Conservation (phyloP, 306 rosid genomes). For the Cucurbita argyrosperma region DNA sequence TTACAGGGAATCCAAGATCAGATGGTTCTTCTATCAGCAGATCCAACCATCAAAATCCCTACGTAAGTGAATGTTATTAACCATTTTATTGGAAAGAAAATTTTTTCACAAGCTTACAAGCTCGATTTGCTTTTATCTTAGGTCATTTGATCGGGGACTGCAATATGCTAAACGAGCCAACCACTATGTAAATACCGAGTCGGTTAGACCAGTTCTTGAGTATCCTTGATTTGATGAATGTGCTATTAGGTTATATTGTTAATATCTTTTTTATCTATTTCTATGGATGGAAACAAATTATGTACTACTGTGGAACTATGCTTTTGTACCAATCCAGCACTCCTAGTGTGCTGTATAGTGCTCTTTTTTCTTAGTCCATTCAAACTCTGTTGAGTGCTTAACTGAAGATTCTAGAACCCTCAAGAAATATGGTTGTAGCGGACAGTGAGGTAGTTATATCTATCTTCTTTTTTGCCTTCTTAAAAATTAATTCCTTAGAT, state of each 20-base stretch:
- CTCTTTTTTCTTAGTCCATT: not conserved
- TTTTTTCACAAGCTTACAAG: conserved; percentile 2
- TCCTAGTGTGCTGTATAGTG: not conserved
- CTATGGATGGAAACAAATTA: not conserved
- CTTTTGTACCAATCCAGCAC: not conserved
- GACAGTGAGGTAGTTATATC: conserved; percentile 56
- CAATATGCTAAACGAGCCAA: conserved; percentile 47
- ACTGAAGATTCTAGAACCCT: conserved; percentile 52
- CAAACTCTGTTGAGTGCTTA: conserved; percentile 29
- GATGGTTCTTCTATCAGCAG: conserved; percentile 57
- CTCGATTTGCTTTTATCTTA: conserved; percentile 14
- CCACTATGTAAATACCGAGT: conserved; percentile 28
- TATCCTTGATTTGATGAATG: conserved; percentile 39
- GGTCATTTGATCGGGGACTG: conserved; percentile 73
- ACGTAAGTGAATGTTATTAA: conserved; percentile 26
- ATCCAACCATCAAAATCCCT: conserved; percentile 60
- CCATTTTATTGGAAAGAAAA: conserved; percentile 2
- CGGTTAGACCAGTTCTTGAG: conserved; percentile 47
- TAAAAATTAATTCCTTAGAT: not conserved
- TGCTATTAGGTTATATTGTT: not conserved
- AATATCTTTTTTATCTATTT: not conserved
- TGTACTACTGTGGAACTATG: not conserved
- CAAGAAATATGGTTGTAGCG: conserved; percentile 29
- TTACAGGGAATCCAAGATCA: conserved; percentile 61
- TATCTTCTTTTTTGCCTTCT: not conserved